phyloP scores from a whole-genome alignment of 306 rosid species.

The Astragalus glycyphyllos region DNA sequence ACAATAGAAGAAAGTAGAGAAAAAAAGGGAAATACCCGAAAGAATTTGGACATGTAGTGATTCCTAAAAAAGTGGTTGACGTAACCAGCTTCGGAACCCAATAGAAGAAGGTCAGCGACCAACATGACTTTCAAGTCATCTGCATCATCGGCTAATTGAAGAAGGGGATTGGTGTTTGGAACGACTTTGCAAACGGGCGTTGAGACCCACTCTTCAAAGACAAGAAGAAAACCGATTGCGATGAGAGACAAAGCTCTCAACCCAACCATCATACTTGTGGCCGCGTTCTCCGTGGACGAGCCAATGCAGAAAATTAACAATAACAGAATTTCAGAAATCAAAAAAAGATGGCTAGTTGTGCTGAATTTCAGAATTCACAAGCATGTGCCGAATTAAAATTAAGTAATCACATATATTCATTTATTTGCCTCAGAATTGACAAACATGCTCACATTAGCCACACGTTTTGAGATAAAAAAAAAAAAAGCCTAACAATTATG shows the following conservation, averaged over 20 bases:
- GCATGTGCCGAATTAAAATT: too few species aligned
- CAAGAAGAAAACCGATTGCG: conserved; percentile 45
- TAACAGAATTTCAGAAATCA: too few species aligned
- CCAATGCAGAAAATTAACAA: background rate
- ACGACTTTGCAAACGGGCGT: conserved; percentile 58
- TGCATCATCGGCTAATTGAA: conserved; percentile 21
- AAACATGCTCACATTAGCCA: too few species aligned
- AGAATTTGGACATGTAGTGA: conserved; percentile 66
- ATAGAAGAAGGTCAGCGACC: conserved; percentile 67
- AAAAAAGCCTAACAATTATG: conserved; percentile 2
- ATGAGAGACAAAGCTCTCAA: conserved; percentile 47
- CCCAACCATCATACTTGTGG: conserved; percentile 39
- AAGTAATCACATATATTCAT: too few species aligned
- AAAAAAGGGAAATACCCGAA: conserved; percentile 50
- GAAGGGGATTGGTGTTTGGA: conserved; percentile 19
- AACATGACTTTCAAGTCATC: conserved; percentile 67
- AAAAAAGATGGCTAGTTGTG: too few species aligned
- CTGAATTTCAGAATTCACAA: too few species aligned
- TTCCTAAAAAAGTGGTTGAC: conserved; percentile 51
- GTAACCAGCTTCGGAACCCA: conserved; percentile 55
- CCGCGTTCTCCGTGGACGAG: background rate
- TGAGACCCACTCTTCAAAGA: conserved; percentile 62
- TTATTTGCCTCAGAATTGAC: too few species aligned
- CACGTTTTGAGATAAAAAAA: too few species aligned
- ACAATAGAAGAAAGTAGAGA: background rate